Evolutionary conservation across 2,329 filamentous ascomycete species (phyloP).

Genomic region (Colletotrichum camelliae): DNA sequence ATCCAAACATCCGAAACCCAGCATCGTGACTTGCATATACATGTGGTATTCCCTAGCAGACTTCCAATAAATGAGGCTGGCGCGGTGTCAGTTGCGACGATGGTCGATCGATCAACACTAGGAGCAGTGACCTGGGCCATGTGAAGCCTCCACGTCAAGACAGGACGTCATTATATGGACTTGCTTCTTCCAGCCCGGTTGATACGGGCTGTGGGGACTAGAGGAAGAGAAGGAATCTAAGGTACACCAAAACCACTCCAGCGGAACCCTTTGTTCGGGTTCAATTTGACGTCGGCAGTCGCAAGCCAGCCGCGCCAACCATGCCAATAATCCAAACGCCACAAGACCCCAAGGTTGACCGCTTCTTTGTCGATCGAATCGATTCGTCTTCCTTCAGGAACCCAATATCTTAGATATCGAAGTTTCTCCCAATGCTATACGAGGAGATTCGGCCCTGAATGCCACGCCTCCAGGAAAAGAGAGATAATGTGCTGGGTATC

Average conservation of each 20-base stretch:
- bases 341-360: neutral
- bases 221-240: neutral
- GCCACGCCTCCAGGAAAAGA: neutral
- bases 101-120: neutral
- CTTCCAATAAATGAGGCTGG: neutral
- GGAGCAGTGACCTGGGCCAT: neutral
- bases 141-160: neutral
- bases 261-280: neutral
- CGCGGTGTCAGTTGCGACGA: neutral
- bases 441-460: neutral
- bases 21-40: neutral
- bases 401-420: neutral
- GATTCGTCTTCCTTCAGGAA: neutral
- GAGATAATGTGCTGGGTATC: slow-evolving; percentile 12
- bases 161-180: neutral
- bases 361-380: neutral
- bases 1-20: neutral
- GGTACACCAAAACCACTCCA: neutral
- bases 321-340: neutral
- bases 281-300: neutral
- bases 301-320: neutral
- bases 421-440: neutral
- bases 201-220: neutral
- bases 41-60: neutral
- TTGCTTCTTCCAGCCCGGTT: neutral